Conservation (phyloP, 2,329 filamentous ascomycete species). For the Paecilomyces sp. region DNA sequence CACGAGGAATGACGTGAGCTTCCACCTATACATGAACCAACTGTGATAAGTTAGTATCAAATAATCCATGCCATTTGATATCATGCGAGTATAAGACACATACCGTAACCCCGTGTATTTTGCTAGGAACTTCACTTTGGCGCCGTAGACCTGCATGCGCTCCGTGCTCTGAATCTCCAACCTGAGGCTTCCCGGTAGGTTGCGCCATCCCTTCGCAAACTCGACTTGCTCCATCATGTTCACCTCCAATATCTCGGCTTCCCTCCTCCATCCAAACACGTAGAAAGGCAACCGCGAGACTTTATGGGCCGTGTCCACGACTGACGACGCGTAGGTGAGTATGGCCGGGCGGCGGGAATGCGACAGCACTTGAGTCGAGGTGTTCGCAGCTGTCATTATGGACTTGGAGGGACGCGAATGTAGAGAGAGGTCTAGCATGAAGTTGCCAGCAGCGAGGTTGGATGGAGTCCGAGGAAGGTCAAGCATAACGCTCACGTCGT, state of each 20-base stretch:
- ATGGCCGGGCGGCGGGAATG: slow-evolving; percentile 67
- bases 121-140: slow-evolving; percentile 62
- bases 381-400: slow-evolving; percentile 18
- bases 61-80: not conserved
- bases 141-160: slow-evolving; percentile 69
- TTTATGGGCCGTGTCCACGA: slow-evolving; percentile 57
- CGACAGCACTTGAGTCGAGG: slow-evolving; percentile 44
- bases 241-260: slow-evolving; percentile 58
- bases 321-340: slow-evolving; percentile 67
- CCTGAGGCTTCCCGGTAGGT: slow-evolving; percentile 48
- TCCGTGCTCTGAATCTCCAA: slow-evolving; percentile 64
- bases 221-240: slow-evolving; percentile 65
- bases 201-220: slow-evolving; percentile 52
- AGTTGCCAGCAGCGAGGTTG: slow-evolving; percentile 78
- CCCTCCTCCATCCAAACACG: slow-evolving; percentile 57
- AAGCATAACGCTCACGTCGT: slow-evolving; percentile 73
- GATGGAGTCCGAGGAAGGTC: slow-evolving; percentile 68
- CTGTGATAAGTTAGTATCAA: slow-evolving; percentile 28
- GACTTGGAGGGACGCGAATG: slow-evolving; percentile 42
- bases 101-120: slow-evolving; percentile 64
- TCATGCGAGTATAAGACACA: slow-evolving; percentile 6
- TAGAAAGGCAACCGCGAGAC: slow-evolving; percentile 62
- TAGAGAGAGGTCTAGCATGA: slow-evolving; percentile 81
- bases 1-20: slow-evolving; percentile 59
- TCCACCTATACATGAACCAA: slow-evolving; percentile 83